Percentiles rank a stretch among this genome's conserved stretches.
phyloP scores from a whole-genome alignment of 2,329 filamentous ascomycete genomes.

The Falciphora oryzae region DNA sequence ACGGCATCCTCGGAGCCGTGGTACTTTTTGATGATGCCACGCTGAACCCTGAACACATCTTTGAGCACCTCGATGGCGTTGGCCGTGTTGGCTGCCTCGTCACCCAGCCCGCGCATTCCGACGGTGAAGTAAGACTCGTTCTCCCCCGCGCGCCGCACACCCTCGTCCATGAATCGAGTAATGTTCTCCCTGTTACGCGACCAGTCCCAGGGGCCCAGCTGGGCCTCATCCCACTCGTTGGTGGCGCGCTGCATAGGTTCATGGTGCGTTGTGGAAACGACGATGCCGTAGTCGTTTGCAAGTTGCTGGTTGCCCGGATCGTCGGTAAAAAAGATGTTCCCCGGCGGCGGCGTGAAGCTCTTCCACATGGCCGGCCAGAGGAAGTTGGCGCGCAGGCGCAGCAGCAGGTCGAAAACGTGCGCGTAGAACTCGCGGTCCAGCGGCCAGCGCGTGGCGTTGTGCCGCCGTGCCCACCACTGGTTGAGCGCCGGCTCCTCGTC shows the following conservation, averaged over 20 bases:
- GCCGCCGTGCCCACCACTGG: slow-evolving; percentile 48
- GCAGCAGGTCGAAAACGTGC: slow-evolving; percentile 63
- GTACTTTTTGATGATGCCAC: slow-evolving; percentile 50
- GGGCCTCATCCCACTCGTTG: slow-evolving; percentile 48
- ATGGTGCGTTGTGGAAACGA: slow-evolving; percentile 67
- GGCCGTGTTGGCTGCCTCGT: slow-evolving; percentile 53
- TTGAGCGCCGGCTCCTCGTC: slow-evolving; percentile 64
- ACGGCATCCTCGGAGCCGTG: slow-evolving; percentile 43
- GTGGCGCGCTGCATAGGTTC: slow-evolving; percentile 63
- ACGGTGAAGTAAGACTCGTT: slow-evolving; percentile 63
- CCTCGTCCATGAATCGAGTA: slow-evolving; percentile 61
- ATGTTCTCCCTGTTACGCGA: slow-evolving; percentile 64
- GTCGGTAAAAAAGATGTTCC: slow-evolving; percentile 65
- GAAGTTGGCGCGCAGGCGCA: slow-evolving; percentile 67
- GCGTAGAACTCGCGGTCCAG: slow-evolving; percentile 56
- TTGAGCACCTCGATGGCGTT: slow-evolving; percentile 55
- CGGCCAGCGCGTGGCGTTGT: slow-evolving; percentile 26
- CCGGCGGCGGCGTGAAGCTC: slow-evolving; percentile 18
- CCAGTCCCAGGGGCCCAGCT: slow-evolving; percentile 62
- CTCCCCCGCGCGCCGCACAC: slow-evolving; percentile 56
- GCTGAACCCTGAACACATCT: slow-evolving; percentile 54
- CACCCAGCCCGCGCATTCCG: slow-evolving; percentile 65
- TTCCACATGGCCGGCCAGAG: slow-evolving; percentile 62
- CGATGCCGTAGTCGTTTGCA: slow-evolving; percentile 68
- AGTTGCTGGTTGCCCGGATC: slow-evolving; percentile 62